Evolutionary conservation across 2,329 filamentous ascomycete genomes (phyloP).

Genomic region (Neobulgaria alba): DNA sequence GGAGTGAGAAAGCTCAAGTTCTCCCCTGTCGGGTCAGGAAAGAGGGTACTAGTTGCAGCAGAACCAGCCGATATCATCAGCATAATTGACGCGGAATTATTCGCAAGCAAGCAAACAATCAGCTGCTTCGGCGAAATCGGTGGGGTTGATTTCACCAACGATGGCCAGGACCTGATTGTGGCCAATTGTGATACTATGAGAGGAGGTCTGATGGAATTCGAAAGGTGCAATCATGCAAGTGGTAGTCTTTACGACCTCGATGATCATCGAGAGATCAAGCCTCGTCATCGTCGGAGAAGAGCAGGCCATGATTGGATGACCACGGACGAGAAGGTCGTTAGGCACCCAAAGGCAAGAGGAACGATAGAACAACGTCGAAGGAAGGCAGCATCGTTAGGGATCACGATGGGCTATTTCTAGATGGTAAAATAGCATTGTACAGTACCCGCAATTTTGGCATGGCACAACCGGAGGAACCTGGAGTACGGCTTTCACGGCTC

Average conservation of each 20-base stretch:
- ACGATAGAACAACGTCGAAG: conserved; percentile 12
- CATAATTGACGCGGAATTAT: conserved; percentile 60
- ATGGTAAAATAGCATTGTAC: background rate
- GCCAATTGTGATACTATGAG: conserved; percentile 57
- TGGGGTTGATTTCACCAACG: conserved; percentile 57
- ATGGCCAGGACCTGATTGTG: conserved; percentile 59
- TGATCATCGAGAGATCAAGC: conserved; percentile 4
- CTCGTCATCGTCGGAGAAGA: background rate
- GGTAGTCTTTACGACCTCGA: conserved; percentile 18
- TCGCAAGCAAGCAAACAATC: conserved; percentile 56
- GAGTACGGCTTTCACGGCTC: background rate
- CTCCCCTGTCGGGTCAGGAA: conserved; percentile 61
- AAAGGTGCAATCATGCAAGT: conserved; percentile 24
- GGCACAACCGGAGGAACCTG: background rate
- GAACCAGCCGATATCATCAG: conserved; percentile 69
- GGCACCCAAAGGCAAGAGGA: conserved; percentile 11
- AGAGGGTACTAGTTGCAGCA: conserved; percentile 58
- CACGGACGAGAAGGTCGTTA: conserved; percentile 11
- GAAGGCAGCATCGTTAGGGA: conserved; percentile 13
- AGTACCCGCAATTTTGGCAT: background rate
- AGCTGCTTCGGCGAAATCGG: conserved; percentile 70
- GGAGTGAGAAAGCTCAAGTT: conserved; percentile 63
- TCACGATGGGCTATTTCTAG: conserved; percentile 15
- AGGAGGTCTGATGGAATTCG: conserved; percentile 43
- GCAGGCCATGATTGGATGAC: conserved; percentile 14